Conservation (phyloP, 2,329 filamentous ascomycete genomes). For the Botrytis pseudocinerea region DNA sequence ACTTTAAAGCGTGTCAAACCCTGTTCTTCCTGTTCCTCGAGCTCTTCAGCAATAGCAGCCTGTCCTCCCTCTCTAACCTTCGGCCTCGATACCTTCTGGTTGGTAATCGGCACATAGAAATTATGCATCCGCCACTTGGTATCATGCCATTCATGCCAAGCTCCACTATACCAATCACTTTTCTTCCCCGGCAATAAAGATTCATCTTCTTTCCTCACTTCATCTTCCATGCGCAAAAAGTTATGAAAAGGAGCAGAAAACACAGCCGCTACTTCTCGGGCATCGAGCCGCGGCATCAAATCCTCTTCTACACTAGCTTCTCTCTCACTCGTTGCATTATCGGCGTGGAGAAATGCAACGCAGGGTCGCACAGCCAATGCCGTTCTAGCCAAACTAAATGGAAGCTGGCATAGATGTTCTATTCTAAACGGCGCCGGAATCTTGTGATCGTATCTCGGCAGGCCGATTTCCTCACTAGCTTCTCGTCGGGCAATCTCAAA, state of each 20-base stretch:
- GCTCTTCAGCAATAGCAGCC: conserved; percentile 46
- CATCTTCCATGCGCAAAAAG: conserved; percentile 67
- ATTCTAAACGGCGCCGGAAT: conserved; percentile 78
- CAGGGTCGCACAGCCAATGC: conserved; percentile 74
- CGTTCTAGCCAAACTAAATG: conserved; percentile 71
- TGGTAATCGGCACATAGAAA: conserved; percentile 81
- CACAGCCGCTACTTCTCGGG: conserved; percentile 88
- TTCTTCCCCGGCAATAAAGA: conserved; percentile 36
- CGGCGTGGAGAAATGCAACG: conserved; percentile 73
- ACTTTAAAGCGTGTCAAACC: conserved; percentile 69
- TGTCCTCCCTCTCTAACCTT: conserved; percentile 44
- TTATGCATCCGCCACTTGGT: conserved; percentile 84
- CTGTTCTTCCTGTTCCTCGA: conserved; percentile 51
- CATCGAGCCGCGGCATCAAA: conserved; percentile 79
- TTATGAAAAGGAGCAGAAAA: conserved; percentile 88
- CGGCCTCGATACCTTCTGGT: conserved; percentile 68
- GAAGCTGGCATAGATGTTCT: conserved; percentile 84
- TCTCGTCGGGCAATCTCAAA: conserved; percentile 85
- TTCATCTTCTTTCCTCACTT: conserved; percentile 45
- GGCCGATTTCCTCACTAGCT: conserved; percentile 89
- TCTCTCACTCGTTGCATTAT: conserved; percentile 44
- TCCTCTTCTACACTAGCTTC: conserved; percentile 61
- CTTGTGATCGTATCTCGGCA: conserved; percentile 68
- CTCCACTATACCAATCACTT: conserved; percentile 75
- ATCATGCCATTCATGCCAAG: conserved; percentile 78